These are phyloP conservation scores for Exophiala mesophila DNA, from an alignment of 2,329 filamentous ascomycete genomes.

Conservation along the genomic window DNA sequence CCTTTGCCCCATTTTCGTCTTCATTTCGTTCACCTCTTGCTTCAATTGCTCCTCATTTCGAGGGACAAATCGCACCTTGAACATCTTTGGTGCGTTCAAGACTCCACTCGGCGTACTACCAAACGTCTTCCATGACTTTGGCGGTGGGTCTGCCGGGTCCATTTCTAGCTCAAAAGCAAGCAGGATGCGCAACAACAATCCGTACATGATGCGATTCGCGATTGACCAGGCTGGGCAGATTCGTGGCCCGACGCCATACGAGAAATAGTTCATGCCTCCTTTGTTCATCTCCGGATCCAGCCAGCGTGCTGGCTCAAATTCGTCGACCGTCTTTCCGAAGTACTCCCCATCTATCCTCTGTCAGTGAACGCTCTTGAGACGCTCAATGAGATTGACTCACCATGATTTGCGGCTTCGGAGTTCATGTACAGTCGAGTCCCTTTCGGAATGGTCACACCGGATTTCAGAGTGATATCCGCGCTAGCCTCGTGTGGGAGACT, in stretches of 20 bases:
- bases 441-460: neutral
- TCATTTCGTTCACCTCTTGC: too few species aligned
- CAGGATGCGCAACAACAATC: neutral
- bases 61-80: too few species aligned
- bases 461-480: neutral
- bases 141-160: slow-evolving; percentile 1
- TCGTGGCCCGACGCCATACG: neutral
- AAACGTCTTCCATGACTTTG: too few species aligned
- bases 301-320: neutral
- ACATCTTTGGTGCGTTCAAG: too few species aligned
- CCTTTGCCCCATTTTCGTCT: too few species aligned
- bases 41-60: too few species aligned
- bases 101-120: too few species aligned
- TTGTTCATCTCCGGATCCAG: too few species aligned
- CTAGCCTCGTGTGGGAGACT: neutral
- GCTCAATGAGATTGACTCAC: too few species aligned
- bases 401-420: slow-evolving; percentile 1
- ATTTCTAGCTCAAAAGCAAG: neutral
- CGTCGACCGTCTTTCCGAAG: neutral
- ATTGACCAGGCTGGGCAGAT: neutral
- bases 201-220: slow-evolving; percentile 1
- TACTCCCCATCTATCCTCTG: too few species aligned
- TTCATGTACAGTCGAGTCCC: slow-evolving; percentile 3
- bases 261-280: neutral
- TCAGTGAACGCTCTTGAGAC: too few species aligned